phyloP scores from a whole-genome alignment of 176 grass and related monocot species.

The Leersia perrieri region DNA sequence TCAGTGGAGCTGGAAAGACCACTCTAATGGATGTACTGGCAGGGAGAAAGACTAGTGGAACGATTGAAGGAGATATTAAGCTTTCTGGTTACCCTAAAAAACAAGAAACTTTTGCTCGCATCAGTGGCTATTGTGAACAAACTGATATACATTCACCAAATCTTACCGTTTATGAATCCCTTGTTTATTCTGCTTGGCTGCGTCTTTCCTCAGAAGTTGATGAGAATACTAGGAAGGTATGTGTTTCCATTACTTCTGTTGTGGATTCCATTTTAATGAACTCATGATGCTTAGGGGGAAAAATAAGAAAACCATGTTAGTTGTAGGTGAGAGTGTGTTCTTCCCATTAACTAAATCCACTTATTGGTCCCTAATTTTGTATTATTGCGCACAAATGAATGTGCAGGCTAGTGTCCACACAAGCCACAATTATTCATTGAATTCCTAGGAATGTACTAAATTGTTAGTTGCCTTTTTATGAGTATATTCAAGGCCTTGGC shows the following conservation, averaged over 20 bases:
- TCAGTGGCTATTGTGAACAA: slow-evolving; percentile 77
- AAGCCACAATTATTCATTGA: neutral
- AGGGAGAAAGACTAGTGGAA: slow-evolving; percentile 73
- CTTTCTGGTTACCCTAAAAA: slow-evolving; percentile 77
- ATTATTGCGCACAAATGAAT: neutral
- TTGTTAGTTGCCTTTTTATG: neutral
- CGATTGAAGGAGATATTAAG: slow-evolving; percentile 62
- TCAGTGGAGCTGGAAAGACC: slow-evolving; percentile 78
- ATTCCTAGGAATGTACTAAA: neutral
- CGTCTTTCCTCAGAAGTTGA: slow-evolving; percentile 59
- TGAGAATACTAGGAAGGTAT: slow-evolving; percentile 43
- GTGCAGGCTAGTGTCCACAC: neutral
- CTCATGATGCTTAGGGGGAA: neutral
- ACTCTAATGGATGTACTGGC: slow-evolving; percentile 82
- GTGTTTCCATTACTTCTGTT: neutral
- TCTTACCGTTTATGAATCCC: slow-evolving; percentile 59
- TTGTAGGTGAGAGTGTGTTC: neutral
- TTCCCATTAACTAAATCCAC: neutral
- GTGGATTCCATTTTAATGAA: neutral
- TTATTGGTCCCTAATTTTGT: neutral
- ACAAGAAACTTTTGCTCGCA: slow-evolving; percentile 68
- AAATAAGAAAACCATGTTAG: neutral
- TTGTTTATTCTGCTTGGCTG: slow-evolving; percentile 69
- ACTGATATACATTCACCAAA: slow-evolving; percentile 78
- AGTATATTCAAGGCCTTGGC: neutral